Conservation (phyloP, 768 basidiomycete genomes). For the Nidularia pulvinata region DNA sequence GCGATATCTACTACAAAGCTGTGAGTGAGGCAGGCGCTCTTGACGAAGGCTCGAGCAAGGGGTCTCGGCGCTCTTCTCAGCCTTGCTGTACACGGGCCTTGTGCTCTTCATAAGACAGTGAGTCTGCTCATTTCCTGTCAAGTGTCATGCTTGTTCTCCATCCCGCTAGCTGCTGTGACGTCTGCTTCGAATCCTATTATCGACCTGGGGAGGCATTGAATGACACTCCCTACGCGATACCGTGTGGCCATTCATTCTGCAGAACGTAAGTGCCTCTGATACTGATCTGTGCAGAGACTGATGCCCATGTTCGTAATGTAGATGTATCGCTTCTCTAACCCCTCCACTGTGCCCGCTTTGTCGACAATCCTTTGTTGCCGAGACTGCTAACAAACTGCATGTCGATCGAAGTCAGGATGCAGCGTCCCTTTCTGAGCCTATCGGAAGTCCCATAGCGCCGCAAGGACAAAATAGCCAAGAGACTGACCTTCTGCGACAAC, state of each 20-base stretch:
- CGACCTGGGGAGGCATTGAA: conserved; percentile 19
- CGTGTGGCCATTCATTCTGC: conserved; percentile 81
- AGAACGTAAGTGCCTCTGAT: conserved; percentile 42
- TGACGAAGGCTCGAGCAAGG: too few relatives aligned
- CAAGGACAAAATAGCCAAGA: background rate
- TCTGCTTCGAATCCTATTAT: conserved; percentile 68
- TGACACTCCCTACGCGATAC: conserved; percentile 66
- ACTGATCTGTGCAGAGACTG: background rate
- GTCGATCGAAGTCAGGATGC: background rate
- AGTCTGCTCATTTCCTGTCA: too few relatives aligned
- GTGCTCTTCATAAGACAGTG: too few relatives aligned
- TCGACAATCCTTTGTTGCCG: conserved; percentile 45
- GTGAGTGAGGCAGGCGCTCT: too few relatives aligned
- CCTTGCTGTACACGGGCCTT: too few relatives aligned
- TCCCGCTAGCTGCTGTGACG: conserved; percentile 72
- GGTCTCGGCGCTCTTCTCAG: too few relatives aligned
- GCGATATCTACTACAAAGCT: too few relatives aligned
- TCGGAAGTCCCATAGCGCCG: background rate
- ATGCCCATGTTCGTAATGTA: background rate
- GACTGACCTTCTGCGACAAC: background rate
- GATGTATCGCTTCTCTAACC: conserved; percentile 18
- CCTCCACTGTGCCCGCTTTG: conserved; percentile 55
- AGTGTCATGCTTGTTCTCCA: conserved; percentile 56
- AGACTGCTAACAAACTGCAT: conserved; percentile 7
- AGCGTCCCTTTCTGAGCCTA: background rate